Percentiles rank a stretch among this genome's conserved stretches.
These are phyloP conservation scores for Danielia reshetovae DNA, from an alignment of 805 yeast species.

Conservation along the genomic window DNA sequence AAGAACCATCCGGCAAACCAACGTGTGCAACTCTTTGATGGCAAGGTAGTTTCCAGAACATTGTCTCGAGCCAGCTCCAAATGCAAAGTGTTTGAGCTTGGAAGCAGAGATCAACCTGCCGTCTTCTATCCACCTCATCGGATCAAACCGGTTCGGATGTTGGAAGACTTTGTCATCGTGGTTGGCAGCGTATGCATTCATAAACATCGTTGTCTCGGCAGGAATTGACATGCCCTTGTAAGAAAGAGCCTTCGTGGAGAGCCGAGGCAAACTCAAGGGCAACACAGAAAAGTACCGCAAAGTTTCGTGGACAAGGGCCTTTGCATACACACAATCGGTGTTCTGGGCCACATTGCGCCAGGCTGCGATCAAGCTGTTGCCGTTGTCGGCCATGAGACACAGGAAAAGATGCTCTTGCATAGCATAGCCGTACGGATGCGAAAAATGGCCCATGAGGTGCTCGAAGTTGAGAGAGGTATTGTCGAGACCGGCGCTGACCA, in stretches of 20 bases:
- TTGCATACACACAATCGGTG: conserved; percentile 44
- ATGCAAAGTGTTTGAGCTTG: conserved; percentile 55
- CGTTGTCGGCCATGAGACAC: conserved; percentile 5
- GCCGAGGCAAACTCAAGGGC: conserved; percentile 64
- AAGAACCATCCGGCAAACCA: conserved; percentile 50
- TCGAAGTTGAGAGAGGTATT: conserved; percentile 63
- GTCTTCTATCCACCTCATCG: conserved; percentile 48
- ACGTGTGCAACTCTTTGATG: conserved; percentile 57
- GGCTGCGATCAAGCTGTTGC: conserved; percentile 15
- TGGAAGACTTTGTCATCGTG: conserved; percentile 48
- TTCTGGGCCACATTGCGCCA: conserved; percentile 23
- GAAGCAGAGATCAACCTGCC: neutral
- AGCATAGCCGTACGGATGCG: conserved; percentile 36
- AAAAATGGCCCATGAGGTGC: conserved; percentile 58
- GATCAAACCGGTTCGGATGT: conserved; percentile 46
- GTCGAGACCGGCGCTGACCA: conserved; percentile 79
- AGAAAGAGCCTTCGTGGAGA: conserved; percentile 48
- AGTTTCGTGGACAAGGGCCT: conserved; percentile 61
- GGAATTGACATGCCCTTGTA: conserved; percentile 48
- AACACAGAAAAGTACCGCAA: conserved; percentile 60
- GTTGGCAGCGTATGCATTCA: conserved; percentile 71
- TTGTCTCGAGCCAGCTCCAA: conserved; percentile 71
- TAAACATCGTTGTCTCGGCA: conserved; percentile 47
- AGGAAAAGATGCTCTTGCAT: conserved; percentile 43
- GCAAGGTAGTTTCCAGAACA: conserved; percentile 70